Evolutionary conservation across 441 rosid genomes (phyloP), one percentile per base, ranked within the genome.

Genomic region (Syzygium syzygioides): DNA sequence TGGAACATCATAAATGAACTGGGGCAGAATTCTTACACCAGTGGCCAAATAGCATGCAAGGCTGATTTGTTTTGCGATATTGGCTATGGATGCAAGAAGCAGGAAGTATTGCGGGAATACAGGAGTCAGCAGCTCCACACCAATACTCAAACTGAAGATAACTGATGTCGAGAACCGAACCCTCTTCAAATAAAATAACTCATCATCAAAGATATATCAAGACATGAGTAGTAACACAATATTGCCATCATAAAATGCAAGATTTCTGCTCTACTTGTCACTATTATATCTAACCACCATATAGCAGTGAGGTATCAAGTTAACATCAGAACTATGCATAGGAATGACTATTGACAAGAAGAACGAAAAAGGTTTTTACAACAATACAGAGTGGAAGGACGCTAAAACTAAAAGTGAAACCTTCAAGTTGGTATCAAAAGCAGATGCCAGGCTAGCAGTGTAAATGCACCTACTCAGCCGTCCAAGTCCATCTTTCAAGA

Each of bases 381-480:
- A 37, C 83, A 71, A 23, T 71, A 50, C 50, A 20, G 52, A 71
- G 52, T 7, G 83, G n/a, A 71, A 71, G 83, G 83, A 71, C 0
- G 28, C 50, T 71, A 3, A 64, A 89, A 59, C 30, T 54, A 57
- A 37, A 48, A 71, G 19, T 71, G 88, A 45, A 55, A 95, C 99
- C 99, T 97, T 97, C 90, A 97, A 93, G 93, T 97, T 97, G 76
- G 99, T 96, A 88, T 96, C 99, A 89, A 97, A 97, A 56, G 99
- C 96, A 85, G 98, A 95, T 48, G 99, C 96, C 79, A 96, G 92
- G 91, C 95, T 96, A 84, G 99, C 99, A 57, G 99, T 97, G 89
- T 97, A 97, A 88, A 97, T 94, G 93, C 99, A 96, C 93, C 99
- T 94, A 89, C 97, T 93, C 64, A 97, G 90, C 89, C 99, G 89